A percentile compares a stretch with the other conserved stretches of the same genome.
These are phyloP conservation scores for Stachybotrys echinatus DNA, from an alignment of 2,329 filamentous ascomycete genomes.

Conservation along the genomic window DNA sequence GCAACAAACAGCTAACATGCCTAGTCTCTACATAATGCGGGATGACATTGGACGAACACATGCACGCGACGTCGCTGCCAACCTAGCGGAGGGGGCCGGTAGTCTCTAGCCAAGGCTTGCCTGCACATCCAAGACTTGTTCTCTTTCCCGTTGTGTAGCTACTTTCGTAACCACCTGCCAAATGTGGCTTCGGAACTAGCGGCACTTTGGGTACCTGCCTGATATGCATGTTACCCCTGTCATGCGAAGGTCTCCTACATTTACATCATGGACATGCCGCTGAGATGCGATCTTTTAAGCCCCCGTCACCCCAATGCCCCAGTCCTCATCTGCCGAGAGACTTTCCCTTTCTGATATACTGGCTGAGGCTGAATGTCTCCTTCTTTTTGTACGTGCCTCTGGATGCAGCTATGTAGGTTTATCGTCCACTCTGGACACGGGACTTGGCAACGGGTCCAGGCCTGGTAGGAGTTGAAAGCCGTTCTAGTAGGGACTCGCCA, in stretches of 20 bases:
- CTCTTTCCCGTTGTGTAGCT: too few relatives aligned
- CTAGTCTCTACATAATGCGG: too few relatives aligned
- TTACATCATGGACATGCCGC: background rate
- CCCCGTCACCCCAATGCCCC: background rate
- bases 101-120: too few relatives aligned
- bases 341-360: background rate
- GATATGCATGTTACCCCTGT: background rate
- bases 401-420: background rate
- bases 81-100: too few relatives aligned
- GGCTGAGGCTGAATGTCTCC: background rate
- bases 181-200: background rate
- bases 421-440: background rate
- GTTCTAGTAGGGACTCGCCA: background rate
- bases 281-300: background rate
- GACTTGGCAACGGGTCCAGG: background rate
- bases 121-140: too few relatives aligned
- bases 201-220: background rate
- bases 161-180: background rate
- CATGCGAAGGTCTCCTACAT: background rate
- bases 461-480: background rate
- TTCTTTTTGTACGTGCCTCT: constrained; percentile 1
- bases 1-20: too few relatives aligned
- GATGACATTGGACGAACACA: too few relatives aligned
- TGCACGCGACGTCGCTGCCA: too few relatives aligned
- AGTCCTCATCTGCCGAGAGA: background rate